phyloP scores from a whole-genome alignment of 2,329 filamentous ascomycete genomes.

The Didymosphaeria variabile region DNA sequence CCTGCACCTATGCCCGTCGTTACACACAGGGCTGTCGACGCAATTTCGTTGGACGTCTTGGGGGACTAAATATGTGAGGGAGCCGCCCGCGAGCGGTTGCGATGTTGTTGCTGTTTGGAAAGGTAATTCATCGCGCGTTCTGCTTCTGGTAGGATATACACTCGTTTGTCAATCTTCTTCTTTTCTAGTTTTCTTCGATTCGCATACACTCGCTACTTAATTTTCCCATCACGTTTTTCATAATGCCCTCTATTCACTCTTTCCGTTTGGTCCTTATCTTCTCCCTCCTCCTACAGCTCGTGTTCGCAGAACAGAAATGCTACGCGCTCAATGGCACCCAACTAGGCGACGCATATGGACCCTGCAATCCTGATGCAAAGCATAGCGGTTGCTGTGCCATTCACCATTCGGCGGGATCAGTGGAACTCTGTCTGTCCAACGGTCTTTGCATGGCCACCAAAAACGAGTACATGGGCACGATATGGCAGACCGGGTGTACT shows the following conservation, averaged over 20 bases:
- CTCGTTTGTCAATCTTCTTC: not conserved
- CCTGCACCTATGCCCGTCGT: constrained; percentile 1
- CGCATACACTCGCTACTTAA: not conserved
- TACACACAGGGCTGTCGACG: constrained; percentile 6
- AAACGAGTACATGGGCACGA: constrained; percentile 38
- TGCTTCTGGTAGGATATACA: constrained; percentile 1
- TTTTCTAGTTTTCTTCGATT: not conserved
- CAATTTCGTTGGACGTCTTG: constrained; percentile 9
- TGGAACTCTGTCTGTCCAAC: constrained; percentile 44
- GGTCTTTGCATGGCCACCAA: constrained; percentile 47
- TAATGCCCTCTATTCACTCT: constrained; percentile 18
- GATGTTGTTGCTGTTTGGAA: constrained; percentile 7
- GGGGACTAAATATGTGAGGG: constrained; percentile 11
- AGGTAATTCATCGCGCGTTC: constrained; percentile 5
- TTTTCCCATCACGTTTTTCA: not conserved
- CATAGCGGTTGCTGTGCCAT: constrained; percentile 48
- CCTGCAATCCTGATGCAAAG: constrained; percentile 39
- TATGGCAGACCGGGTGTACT: constrained; percentile 48
- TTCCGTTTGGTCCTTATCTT: constrained; percentile 24
- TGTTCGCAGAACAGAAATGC: constrained; percentile 36
- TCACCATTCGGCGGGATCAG: constrained; percentile 28
- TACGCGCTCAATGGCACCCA: constrained; percentile 41
- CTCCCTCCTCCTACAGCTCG: constrained; percentile 25
- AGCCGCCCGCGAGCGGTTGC: constrained; percentile 2
- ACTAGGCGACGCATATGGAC: constrained; percentile 39